phyloP scores from a whole-genome alignment of 2,329 filamentous ascomycete genomes.

The Colletotrichum liaoningense region DNA sequence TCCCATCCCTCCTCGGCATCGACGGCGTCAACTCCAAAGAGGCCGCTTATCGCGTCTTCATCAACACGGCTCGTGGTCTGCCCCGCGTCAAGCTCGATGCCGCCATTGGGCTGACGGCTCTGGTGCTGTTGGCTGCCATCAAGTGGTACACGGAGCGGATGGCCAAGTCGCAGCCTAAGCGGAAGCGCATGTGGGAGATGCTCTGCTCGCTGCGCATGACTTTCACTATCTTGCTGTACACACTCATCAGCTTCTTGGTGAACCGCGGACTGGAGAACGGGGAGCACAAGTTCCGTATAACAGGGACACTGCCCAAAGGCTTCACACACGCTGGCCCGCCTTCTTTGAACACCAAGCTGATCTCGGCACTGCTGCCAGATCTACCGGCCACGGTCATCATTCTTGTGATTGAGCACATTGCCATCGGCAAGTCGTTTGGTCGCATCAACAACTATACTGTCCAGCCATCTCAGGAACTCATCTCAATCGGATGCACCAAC shows the following conservation, averaged over 20 bases:
- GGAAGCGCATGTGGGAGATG: constrained; percentile 77
- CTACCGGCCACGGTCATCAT: constrained; percentile 81
- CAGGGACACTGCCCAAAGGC: constrained; percentile 62
- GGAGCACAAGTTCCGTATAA: constrained; percentile 68
- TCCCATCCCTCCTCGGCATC: constrained; percentile 63
- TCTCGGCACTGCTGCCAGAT: constrained; percentile 68
- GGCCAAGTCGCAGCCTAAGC: constrained; percentile 69
- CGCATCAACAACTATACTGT: constrained; percentile 83
- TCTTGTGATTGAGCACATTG: constrained; percentile 84
- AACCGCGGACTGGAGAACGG: constrained; percentile 64
- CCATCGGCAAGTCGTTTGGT: constrained; percentile 86
- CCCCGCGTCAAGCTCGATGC: constrained; percentile 71
- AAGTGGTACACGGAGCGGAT: constrained; percentile 63
- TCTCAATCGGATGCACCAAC: constrained; percentile 82
- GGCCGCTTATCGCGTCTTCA: constrained; percentile 61
- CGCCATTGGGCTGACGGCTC: constrained; percentile 77
- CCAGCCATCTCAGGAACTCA: constrained; percentile 81
- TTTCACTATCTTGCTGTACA: constrained; percentile 82
- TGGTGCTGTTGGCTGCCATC: constrained; percentile 76
- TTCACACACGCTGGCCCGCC: constrained; percentile 75
- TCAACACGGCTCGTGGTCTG: constrained; percentile 60
- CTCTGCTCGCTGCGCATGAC: constrained; percentile 79
- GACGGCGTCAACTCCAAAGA: constrained; percentile 60
- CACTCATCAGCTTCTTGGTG: constrained; percentile 76
- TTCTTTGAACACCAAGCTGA: constrained; percentile 62